Conservation (phyloP, 345 rosid genomes). For the Combretum micranthum region DNA sequence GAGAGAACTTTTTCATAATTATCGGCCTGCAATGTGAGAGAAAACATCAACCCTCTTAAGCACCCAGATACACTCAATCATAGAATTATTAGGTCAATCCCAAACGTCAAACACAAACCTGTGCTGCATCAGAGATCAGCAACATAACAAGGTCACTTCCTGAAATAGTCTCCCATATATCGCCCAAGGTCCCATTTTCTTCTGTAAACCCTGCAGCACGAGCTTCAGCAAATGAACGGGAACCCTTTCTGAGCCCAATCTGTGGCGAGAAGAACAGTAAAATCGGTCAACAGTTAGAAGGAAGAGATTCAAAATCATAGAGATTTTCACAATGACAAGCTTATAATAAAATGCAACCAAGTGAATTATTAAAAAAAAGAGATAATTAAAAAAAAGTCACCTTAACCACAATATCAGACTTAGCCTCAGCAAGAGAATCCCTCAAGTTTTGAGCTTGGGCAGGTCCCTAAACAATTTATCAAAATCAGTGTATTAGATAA, state of each 20-base stretch:
- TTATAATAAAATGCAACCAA: not conserved
- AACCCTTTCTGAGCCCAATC: slow-evolving; percentile 91
- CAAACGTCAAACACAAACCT: slow-evolving; percentile 28
- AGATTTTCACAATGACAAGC: not conserved
- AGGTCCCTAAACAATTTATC: slow-evolving; percentile 47
- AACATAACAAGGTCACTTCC: slow-evolving; percentile 86
- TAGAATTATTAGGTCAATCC: not conserved
- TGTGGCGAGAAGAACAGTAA: slow-evolving; percentile 11
- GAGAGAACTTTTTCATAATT: slow-evolving; percentile 74
- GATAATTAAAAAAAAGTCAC: slow-evolving; percentile 18
- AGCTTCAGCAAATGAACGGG: slow-evolving; percentile 80
- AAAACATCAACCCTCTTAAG: no score
- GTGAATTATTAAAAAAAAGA: not conserved
- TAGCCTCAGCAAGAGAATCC: slow-evolving; percentile 82
- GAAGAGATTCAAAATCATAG: not conserved
- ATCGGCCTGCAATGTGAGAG: slow-evolving; percentile 85
- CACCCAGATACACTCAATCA: no score
- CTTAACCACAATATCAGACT: slow-evolving; percentile 79
- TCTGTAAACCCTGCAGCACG: slow-evolving; percentile 85
- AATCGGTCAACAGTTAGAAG: not conserved
- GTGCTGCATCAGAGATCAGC: slow-evolving; percentile 92
- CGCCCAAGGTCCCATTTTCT: slow-evolving; percentile 82
- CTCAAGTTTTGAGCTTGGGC: slow-evolving; percentile 94
- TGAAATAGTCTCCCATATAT: slow-evolving; percentile 80
- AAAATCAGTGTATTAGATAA: not conserved